phyloP scores from a whole-genome alignment of 2,329 filamentous ascomycete genomes.

The Fusarium torulosum region DNA sequence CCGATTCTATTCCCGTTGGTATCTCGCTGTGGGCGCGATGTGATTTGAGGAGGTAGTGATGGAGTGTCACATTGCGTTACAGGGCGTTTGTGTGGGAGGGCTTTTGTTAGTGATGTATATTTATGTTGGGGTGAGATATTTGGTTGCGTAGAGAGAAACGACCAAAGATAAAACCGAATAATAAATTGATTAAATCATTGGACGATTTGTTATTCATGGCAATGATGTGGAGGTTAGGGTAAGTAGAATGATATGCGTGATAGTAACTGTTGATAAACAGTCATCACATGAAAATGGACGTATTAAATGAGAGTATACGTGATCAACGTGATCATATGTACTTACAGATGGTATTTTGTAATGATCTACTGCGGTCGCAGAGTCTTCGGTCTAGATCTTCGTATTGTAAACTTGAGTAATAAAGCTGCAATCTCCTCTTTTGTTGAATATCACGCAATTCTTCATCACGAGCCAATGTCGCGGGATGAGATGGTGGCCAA shows the following conservation, averaged over 20 bases:
- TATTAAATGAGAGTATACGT: background rate
- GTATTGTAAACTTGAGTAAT: background rate
- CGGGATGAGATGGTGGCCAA: background rate
- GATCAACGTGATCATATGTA: background rate
- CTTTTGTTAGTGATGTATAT: background rate
- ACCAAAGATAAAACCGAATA: background rate
- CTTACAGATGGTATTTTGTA: background rate
- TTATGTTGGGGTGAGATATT: slow-evolving; percentile 8
- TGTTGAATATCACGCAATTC: slow-evolving; percentile 16
- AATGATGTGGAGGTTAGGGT: background rate
- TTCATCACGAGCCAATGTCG: background rate
- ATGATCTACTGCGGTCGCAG: background rate
- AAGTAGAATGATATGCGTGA: background rate
- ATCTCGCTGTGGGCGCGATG: slow-evolving; percentile 33
- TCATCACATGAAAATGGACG: background rate
- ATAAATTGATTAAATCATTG: background rate
- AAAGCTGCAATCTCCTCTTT: background rate
- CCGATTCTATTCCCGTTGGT: slow-evolving; percentile 33
- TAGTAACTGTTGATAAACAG: background rate
- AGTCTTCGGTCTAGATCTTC: background rate
- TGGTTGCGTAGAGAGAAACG: background rate
- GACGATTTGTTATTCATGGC: background rate
- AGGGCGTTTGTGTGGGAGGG: slow-evolving; percentile 25
- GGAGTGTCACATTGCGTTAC: slow-evolving; percentile 40
- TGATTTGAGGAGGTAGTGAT: slow-evolving; percentile 33